These are phyloP conservation scores for Entoloma clypeatum DNA, from an alignment of 1,284 basidiomycete species.

Conservation along the genomic window DNA sequence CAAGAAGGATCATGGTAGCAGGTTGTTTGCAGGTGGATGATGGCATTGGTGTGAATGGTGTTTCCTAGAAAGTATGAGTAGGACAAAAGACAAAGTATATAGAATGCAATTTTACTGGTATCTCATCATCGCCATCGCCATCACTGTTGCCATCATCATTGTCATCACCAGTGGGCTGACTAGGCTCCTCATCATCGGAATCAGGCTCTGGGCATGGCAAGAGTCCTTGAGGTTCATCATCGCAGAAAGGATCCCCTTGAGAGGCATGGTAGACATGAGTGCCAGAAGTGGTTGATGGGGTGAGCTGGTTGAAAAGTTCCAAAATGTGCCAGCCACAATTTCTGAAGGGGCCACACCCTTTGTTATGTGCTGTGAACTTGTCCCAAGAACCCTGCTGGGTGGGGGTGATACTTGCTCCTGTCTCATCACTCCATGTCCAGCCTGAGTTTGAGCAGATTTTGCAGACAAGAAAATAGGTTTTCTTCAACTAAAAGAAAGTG, in stretches of 20 bases:
- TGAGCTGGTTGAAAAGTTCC: background rate
- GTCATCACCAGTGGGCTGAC: no score
- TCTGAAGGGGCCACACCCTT: background rate
- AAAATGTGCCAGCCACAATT: background rate
- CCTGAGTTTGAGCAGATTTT: constrained; percentile 9
- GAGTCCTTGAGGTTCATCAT: background rate
- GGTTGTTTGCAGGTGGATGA: no score
- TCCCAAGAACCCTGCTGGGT: constrained; percentile 5
- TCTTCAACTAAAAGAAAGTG: background rate
- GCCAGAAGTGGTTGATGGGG: background rate
- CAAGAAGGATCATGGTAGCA: no score
- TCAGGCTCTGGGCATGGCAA: background rate
- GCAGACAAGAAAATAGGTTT: background rate
- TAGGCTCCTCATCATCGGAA: no score
- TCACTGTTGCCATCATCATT: no score
- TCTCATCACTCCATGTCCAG: constrained; percentile 9
- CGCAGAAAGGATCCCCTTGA: background rate
- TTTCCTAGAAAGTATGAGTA: no score
- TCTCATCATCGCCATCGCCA: no score
- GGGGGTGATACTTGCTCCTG: constrained; percentile 8
- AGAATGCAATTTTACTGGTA: no score
- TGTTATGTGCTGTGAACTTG: background rate
- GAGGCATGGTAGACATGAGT: no score
- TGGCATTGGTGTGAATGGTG: no score
- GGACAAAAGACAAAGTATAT: no score